Base-by-base conservation (phyloP, 176 grass and related monocot species). In the Rhynchospora breviuscula region DNA sequence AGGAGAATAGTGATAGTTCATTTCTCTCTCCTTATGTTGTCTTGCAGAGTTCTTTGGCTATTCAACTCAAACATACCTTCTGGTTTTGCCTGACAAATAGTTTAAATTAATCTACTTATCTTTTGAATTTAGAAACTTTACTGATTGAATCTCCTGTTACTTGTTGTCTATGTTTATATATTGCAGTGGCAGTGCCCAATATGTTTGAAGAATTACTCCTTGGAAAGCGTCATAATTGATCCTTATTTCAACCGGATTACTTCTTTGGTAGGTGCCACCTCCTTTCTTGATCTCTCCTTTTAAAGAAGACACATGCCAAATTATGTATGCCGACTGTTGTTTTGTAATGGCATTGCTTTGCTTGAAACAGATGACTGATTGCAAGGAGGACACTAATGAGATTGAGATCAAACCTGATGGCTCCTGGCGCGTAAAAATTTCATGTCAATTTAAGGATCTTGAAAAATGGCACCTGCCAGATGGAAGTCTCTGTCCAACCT, bases 151-250 rank as follows among this genome's bases (percentile, higher is more conserved):
- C 10, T 56, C 5, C 35, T 61, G 3, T 26, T 78, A 70, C 15
- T 59, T 82, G 74, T 18, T 26, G 60, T 40, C 54, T 29, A 22
- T 70, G 44, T 68, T 79, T 49, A 33, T 84, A 72, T 84, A 43
- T 25, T 92, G 70, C 92, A 98, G 95, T 98, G 95, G 95, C 95
- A 98, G 71, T 98, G 95, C 54, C 95, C 95, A 84, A 91, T 91
- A 87, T 98, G 95, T 86, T 80, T 98, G 79, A 93, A 88, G 79
- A 98, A 98, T 71, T 98, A 92, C 65, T 91, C 88, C 64, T 65
- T 94, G 51, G 92, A 91, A 59, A 85, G 84, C 89, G 81, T 93
- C 49, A 91, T 98, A 81, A 91, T 98, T 84, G 95, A 98, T 88
- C 95, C 92, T 83, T 94, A 93, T 79, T 98, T 98, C 84, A 98